Evolutionary conservation across 2,329 filamentous ascomycete species (phyloP), one percentile per base, ranked within the genome.

Genomic region (Cladophialophora bantiana): DNA sequence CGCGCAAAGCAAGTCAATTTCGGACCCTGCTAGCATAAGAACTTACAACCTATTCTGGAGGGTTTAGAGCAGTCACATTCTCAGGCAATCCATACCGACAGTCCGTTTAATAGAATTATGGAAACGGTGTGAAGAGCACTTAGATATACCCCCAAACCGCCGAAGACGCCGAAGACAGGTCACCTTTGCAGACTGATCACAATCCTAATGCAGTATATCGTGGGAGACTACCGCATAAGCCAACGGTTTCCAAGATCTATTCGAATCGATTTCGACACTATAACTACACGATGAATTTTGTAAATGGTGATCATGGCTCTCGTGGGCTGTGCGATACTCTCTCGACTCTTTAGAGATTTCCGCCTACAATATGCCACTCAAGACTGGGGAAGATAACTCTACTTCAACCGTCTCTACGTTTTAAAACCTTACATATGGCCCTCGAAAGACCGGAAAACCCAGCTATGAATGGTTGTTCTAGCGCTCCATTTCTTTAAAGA

Each of bases 371-470:
- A 40, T 40, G 36, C 36, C 36, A 10, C 36, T 40, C 12, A 40
- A 40, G 13, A 40, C 36, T 12, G 13, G 36, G 36, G 13, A 40
- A 40, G 36, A 40, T 12, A 12, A 12, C 36, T 40, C 36, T 40
- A 40, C 36, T 40, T 40, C 12, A 40, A 40, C 9, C 36, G 36
- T 40, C 36, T 40, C 9, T 40, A 40, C 36, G 9, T 40, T 40
- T 40, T 40, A 40, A 40, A 40, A 40, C 56, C 56, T 35, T 42
- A 59, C 18, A 59, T 59, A 10, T 59, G 35, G 56, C 56, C 56
- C 15, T 35, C 56, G 54, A 9, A 57, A 18, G 56, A 59, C 35
- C 56, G 56, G 10, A 38, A 40, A 40, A 15, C n/a, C 35, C 35
- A 59, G 35, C 56, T 59, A 20, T 59, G 18, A 10, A 35, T 59